Evolutionary conservation across 2,329 filamentous ascomycete genomes (phyloP), one percentile per base, ranked within the genome.

Genomic region (Escovopsis sp.): DNA sequence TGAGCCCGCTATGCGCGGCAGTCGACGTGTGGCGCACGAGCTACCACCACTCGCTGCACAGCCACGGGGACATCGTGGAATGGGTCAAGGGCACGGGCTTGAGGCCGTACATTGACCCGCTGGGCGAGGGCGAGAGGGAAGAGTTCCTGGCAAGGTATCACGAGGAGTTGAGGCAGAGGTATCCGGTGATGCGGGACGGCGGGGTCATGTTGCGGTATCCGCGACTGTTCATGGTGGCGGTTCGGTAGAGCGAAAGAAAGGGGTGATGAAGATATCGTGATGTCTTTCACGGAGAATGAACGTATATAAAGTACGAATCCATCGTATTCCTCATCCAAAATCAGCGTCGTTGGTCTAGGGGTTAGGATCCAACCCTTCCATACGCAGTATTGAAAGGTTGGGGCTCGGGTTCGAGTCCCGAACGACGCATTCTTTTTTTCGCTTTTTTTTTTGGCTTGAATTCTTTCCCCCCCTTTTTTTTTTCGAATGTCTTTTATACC

Each of bases 1-100:
- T 79, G 2, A 58, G 55, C 0, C 64, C 64, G 14, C 41, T 66
- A 2, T 66, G 63, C 41, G 48, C 54, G 0, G 49, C 47, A 2
- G 59, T 79, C 2, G 59, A 74, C 46, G 53, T 77, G 1, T 79
- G 73, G 69, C 63, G 68, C 35, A 72, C 70, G 1, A 52, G 56
- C 34, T 79, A 79, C 46, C 57, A 67, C 24, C 74, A 78, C 52
- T 53, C 65, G 1, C 51, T 78, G 43, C 57, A 63, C 3, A 62
- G 59, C 16, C 70, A 70, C 15, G 46, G 54, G 11, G 67, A 61
- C 1, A 69, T 79, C 35, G 67, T 77, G 6, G 72, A 76, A 52
- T 79, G 74, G 74, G 68, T 78, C 3, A 70, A 67, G 47, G 69
- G 71, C 0, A 75, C 71, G 0, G 74, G 72, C 0, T 51, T 79